Evolutionary conservation across 352 stramenopile species (phyloP), one percentile per base, ranked within the genome.

Genomic region (Pythium vanterpoolii): DNA sequence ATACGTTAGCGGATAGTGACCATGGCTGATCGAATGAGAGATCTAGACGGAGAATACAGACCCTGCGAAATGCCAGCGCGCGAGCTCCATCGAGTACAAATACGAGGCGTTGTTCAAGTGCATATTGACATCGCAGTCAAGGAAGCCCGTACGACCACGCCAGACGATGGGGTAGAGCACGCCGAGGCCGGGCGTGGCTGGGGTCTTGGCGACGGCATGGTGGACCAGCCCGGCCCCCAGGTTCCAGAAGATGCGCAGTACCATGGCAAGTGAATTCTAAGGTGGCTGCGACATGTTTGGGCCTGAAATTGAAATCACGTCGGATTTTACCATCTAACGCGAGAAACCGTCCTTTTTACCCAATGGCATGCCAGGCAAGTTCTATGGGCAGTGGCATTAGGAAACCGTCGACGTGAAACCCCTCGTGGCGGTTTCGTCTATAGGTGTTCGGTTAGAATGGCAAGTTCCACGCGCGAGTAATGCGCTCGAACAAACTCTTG

Each of bases 21-120:
- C n/a, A n/a, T n/a, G n/a, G n/a, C n/a, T n/a, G n/a, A n/a, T n/a
- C n/a, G n/a, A n/a, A n/a, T n/a, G n/a, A n/a, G n/a, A n/a, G n/a
- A n/a, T n/a, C n/a, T n/a, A n/a, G n/a, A n/a, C n/a, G n/a, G n/a
- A n/a, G n/a, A n/a, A n/a, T n/a, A n/a, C n/a, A n/a, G n/a, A 93
- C 84, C 72, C 83, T 1, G 66, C 78, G 38, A 89, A 79, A 53
- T 93, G 79, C 86, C 86, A 96, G 14, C 86, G 84, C 28, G 86
- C 86, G 27, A 96, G 82, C 64, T 96, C 86, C 73, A 87, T 92
- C 61, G 68, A 79, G 75, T 82, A 94, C 31, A 94, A 60, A 45
- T 89, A 94, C 6, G 79, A 77, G 6, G 86, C 68, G 61, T 96
- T 94, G 78, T 96, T 96, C 7, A 94, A 64, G 54, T 96, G 86